Percentiles rank a stretch among this genome's conserved stretches.
phyloP scores from a whole-genome alignment of 352 stramenopile species.

The Hyaloperonospora brassicae region DNA sequence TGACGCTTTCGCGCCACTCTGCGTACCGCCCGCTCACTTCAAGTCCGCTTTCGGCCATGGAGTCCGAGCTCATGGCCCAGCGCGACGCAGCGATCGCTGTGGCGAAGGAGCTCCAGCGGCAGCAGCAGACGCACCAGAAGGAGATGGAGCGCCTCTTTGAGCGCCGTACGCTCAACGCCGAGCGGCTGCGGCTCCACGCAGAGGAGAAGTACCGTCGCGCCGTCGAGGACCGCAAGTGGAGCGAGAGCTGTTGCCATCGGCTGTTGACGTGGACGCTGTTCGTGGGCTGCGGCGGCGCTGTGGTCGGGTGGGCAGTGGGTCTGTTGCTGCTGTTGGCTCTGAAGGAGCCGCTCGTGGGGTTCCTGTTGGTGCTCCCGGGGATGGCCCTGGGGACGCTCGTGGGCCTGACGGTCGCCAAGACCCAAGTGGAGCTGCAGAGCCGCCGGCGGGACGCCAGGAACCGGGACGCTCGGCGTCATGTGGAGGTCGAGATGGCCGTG shows the following conservation, averaged over 20 bases:
- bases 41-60: constrained; percentile 25
- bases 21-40: too few species aligned
- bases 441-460: constrained; percentile 34
- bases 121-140: constrained; percentile 45
- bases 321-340: constrained; percentile 45
- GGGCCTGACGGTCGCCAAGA: constrained; percentile 53
- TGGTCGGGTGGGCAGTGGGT: constrained; percentile 44
- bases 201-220: constrained; percentile 44
- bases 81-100: constrained; percentile 68
- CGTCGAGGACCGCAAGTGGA: constrained; percentile 43
- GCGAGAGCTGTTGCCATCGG: constrained; percentile 35
- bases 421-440: constrained; percentile 47
- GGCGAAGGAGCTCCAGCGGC: constrained; percentile 61
- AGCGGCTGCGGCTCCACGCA: constrained; percentile 56
- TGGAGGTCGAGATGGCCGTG: constrained; percentile 53
- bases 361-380: constrained; percentile 53
- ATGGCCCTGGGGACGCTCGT: constrained; percentile 43
- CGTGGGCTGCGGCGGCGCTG: constrained; percentile 35
- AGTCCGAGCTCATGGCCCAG: constrained; percentile 67
- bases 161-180: constrained; percentile 57
- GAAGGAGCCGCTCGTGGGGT: constrained; percentile 48
- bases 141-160: constrained; percentile 49
- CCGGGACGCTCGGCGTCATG: constrained; percentile 28
- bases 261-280: constrained; percentile 53
- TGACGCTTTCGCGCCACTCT: too few species aligned